Evolutionary conservation across 495 filamentous ascomycete genomes (phyloP).

Genomic region (Aspergillus haitiensis): DNA sequence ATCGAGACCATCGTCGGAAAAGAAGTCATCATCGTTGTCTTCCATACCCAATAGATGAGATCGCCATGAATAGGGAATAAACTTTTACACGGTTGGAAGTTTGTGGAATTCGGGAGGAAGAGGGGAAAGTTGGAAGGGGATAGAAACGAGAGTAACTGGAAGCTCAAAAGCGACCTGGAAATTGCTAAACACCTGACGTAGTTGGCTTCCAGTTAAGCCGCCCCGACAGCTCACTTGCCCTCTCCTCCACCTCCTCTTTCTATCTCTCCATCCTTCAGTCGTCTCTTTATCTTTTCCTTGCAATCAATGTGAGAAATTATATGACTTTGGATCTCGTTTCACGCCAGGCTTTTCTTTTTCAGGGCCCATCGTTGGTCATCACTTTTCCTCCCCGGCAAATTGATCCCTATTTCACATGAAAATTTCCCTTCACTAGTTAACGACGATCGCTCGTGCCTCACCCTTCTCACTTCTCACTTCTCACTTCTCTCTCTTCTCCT

Average conservation of each 20-base stretch:
- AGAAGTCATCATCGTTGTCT: constrained; percentile 61
- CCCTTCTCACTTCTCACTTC: constrained; percentile 12
- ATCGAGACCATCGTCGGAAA: constrained; percentile 65
- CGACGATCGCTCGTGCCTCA: constrained; percentile 25
- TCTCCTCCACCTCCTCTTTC: constrained; percentile 7
- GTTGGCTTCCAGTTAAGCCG: constrained; percentile 13
- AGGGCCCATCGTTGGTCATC: constrained; percentile 8
- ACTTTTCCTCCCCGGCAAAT: constrained; percentile 19
- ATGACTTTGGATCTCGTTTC: constrained; percentile 6
- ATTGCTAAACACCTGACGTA: constrained; percentile 19
- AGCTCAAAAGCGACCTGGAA: background rate
- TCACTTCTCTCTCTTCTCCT: constrained; percentile 11
- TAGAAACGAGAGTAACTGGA: background rate
- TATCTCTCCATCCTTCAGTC: background rate
- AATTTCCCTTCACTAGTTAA: constrained; percentile 25
- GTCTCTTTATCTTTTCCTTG: constrained; percentile 5
- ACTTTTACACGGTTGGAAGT: background rate
- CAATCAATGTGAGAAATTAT: constrained; percentile 2
- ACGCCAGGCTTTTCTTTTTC: background rate
- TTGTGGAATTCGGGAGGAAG: constrained; percentile 13
- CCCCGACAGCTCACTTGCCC: constrained; percentile 11
- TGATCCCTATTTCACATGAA: constrained; percentile 32
- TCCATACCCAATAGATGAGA: constrained; percentile 51
- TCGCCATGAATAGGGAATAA: constrained; percentile 43
- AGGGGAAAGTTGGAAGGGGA: constrained; percentile 4